These are phyloP conservation scores for Acanthamoeba quina DNA, from an alignment of 208 protist species.

Conservation along the genomic window DNA sequence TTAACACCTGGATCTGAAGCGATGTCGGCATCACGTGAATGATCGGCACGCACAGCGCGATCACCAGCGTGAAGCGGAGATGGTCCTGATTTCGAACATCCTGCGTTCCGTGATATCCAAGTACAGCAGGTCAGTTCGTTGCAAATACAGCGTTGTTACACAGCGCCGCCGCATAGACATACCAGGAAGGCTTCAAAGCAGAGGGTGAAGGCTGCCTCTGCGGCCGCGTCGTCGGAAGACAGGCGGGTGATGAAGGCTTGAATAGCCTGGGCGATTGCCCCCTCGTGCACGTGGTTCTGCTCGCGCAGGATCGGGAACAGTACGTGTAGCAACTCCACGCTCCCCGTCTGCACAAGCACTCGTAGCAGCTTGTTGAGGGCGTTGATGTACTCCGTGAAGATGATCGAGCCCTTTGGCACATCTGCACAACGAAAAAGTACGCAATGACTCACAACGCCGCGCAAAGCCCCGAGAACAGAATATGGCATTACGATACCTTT, in stretches of 20 bases:
- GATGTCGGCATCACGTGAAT: slow-evolving; percentile 50
- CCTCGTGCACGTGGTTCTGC: slow-evolving; percentile 74
- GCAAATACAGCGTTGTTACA: not conserved
- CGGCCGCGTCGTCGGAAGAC: slow-evolving; percentile 30
- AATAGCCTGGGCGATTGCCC: slow-evolving; percentile 63
- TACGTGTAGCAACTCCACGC: slow-evolving; percentile 58
- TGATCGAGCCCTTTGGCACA: slow-evolving; percentile 66
- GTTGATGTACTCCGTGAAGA: slow-evolving; percentile 81
- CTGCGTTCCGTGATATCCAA: not conserved
- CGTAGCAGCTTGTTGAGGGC: slow-evolving; percentile 80
- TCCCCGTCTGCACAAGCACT: slow-evolving; percentile 73
- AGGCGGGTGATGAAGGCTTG: slow-evolving; percentile 60
- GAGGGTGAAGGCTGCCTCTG: slow-evolving; percentile 71
- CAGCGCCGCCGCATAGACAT: not conserved
- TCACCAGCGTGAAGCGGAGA: slow-evolving; percentile 62
- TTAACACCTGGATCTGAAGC: slow-evolving; percentile 59
- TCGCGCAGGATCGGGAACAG: slow-evolving; percentile 82
- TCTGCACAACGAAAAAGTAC: not conserved
- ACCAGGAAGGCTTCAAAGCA: slow-evolving; percentile 78
- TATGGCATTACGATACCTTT: slow-evolving; percentile 60
- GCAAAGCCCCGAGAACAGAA: not conserved
- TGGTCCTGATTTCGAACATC: slow-evolving; percentile 67
- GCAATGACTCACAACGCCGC: not conserved
- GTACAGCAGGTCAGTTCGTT: not conserved
- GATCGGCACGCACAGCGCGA: slow-evolving; percentile 65